Evolutionary conservation across 2,329 filamentous ascomycete species (phyloP).

Genomic region (Cladophialophora psammophila): DNA sequence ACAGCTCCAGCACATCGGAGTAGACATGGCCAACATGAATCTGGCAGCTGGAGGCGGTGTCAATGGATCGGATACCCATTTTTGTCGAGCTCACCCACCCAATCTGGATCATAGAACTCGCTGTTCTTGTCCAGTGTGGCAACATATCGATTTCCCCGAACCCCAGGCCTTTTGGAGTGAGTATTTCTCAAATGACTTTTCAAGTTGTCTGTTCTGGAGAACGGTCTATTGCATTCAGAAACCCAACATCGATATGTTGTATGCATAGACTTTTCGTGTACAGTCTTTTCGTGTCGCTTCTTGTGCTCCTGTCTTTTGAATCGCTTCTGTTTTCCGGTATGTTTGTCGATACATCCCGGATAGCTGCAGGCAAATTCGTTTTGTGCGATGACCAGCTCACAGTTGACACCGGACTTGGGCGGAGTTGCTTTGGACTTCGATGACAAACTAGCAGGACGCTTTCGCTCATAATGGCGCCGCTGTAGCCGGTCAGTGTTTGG

Average conservation of each 20-base stretch:
- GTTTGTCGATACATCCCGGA: conserved; percentile 47
- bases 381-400: conserved; percentile 36
- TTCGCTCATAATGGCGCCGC: conserved; percentile 34
- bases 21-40: neutral
- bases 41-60: neutral
- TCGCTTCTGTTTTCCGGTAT: conserved; percentile 52
- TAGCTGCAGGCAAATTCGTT: conserved; percentile 49
- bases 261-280: conserved; percentile 48
- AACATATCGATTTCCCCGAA: conserved; percentile 55
- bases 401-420: conserved; percentile 35
- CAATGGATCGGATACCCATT: conserved; percentile 50
- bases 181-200: conserved; percentile 56
- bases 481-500: conserved; percentile 28
- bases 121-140: conserved; percentile 54
- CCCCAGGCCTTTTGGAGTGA: conserved; percentile 52
- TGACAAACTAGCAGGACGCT: conserved; percentile 24
- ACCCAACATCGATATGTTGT: conserved; percentile 52
- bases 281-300: conserved; percentile 58
- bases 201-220: conserved; percentile 55
- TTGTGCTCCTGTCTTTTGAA: conserved; percentile 60
- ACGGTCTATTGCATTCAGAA: conserved; percentile 51
- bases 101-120: conserved; percentile 53
- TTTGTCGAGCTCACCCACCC: conserved; percentile 52
- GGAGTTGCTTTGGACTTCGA: conserved; percentile 27
- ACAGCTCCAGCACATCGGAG: neutral